Conservation (phyloP, 441 rosid species). For the Gossypium davidsonii region DNA sequence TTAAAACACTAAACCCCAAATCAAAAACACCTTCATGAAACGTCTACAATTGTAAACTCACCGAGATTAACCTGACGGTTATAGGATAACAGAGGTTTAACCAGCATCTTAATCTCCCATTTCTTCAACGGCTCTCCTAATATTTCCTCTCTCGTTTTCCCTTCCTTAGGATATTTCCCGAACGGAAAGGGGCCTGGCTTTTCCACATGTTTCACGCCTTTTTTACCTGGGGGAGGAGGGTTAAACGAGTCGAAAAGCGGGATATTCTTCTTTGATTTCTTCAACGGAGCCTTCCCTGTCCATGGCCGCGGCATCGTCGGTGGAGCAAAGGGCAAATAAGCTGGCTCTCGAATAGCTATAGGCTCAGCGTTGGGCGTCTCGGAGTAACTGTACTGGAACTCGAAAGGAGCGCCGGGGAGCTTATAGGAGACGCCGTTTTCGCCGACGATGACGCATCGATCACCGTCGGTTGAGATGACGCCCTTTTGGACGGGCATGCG, state of each 20-base stretch:
- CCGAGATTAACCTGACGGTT: conserved; percentile 90
- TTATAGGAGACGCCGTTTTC: conserved; percentile 83
- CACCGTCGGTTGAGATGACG: conserved; percentile 55
- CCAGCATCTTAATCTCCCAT: conserved; percentile 70
- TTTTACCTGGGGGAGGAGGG: conserved; percentile 51
- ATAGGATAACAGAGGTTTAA: conserved; percentile 59
- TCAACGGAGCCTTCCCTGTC: conserved; percentile 80
- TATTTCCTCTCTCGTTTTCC: conserved; percentile 56
- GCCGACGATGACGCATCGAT: conserved; percentile 58
- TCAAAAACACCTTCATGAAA: neutral
- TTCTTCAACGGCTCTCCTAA: conserved; percentile 74
- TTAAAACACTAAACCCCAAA: neutral
- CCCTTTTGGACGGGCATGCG: conserved; percentile 63
- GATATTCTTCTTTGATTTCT: conserved; percentile 62
- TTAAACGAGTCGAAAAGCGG: conserved; percentile 68
- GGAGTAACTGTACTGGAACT: conserved; percentile 85
- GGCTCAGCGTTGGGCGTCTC: conserved; percentile 76
- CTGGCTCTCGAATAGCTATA: conserved; percentile 78
- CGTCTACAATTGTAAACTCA: conserved; percentile 23
- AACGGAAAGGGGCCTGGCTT: conserved; percentile 57
- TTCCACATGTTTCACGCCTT: conserved; percentile 58
- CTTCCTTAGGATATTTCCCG: conserved; percentile 62
- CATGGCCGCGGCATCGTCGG: conserved; percentile 92
- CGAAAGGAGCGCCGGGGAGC: conserved; percentile 88
- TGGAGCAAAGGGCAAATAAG: conserved; percentile 80